Evolutionary conservation across 768 basidiomycete genomes (phyloP), one percentile per base, ranked within the genome.

Genomic region (Amanita muscaria): DNA sequence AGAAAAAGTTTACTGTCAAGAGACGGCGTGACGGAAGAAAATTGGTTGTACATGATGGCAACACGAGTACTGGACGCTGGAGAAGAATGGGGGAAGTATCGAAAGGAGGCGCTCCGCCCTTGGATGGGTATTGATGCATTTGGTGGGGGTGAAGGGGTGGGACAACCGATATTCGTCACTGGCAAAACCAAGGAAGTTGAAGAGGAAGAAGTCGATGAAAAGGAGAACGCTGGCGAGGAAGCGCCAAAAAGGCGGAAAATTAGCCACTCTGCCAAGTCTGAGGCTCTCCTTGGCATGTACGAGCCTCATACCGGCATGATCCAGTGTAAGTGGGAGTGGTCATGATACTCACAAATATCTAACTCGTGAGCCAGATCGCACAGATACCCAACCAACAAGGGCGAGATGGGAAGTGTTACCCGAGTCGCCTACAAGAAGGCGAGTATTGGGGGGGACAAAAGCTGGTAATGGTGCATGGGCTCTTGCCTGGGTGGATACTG

Each of bases 41-140:
- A 94, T 56, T 98, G 92, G 92, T 93, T 97, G 87, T 70, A 63
- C 56, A 74, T 83, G 63, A 80, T 81, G 49, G 84, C 91, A 1
- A 70, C 66, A 53, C 72, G 83, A 25, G 79, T 80, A 1, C 53
- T 64, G 4, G 79, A 86, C 35, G 68, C 80, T 33, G 82, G 80
- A 39, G 65, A 73, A 22, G 79, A 79, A 51, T 88, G 79, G 79
- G 52, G 66, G 19, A 73, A 68, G 56, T 73, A 75, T 56, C 65
- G 87, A 49, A 67, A 61, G 51, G 76, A 79, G 40, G 66, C 70
- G 14, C 56, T 80, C 52, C 74, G 65, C 44, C 35, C 44, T 6
- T 46, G 34, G 27, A 6, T 14, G 14, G 66, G 67, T 40, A 73
- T 71, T 15, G 74, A 79, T 8, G 75, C 76, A 4, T 53, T 73